Evolutionary conservation across 805 yeast genomes (phyloP).

Genomic region (Saccharomyces mikatae): DNA sequence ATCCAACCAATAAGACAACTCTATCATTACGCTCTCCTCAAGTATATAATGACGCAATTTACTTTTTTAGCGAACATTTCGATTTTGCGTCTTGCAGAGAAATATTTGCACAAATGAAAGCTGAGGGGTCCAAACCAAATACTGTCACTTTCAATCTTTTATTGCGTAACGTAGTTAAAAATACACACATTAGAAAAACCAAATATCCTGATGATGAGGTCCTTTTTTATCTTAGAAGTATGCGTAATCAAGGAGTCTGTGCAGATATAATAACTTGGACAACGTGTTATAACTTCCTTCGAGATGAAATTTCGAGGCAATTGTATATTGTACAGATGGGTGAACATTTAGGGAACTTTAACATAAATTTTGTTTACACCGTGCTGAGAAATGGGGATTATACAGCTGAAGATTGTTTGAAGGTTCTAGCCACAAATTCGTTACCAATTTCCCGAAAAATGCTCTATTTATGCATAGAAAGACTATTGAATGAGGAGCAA

Average conservation of each 20-base stretch:
- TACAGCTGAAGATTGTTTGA: constrained; percentile 15
- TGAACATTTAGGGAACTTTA: background rate
- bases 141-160: constrained; percentile 35
- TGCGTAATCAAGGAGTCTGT: constrained; percentile 22
- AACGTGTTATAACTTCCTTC: constrained; percentile 27
- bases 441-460: constrained; percentile 22
- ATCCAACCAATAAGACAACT: constrained; percentile 32
- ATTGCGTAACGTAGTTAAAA: constrained; percentile 25
- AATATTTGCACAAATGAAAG: constrained; percentile 35
- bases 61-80: constrained; percentile 31
- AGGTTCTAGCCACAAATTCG: constrained; percentile 18
- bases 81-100: constrained; percentile 37
- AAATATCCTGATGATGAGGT: constrained; percentile 24
- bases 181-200: constrained; percentile 23
- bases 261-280: constrained; percentile 36
- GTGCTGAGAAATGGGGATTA: constrained; percentile 19
- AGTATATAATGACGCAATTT: constrained; percentile 34
- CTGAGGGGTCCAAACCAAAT: constrained; percentile 29
- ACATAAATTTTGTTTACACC: constrained; percentile 18
- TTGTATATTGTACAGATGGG: constrained; percentile 28
- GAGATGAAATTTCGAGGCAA: constrained; percentile 30
- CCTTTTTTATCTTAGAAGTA: constrained; percentile 25
- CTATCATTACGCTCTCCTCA: constrained; percentile 24
- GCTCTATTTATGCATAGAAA: constrained; percentile 22
- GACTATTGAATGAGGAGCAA: constrained; percentile 23